Base-by-base conservation (phyloP, 1,284 basidiomycete genomes). In the Cryptococcus sp. region DNA sequence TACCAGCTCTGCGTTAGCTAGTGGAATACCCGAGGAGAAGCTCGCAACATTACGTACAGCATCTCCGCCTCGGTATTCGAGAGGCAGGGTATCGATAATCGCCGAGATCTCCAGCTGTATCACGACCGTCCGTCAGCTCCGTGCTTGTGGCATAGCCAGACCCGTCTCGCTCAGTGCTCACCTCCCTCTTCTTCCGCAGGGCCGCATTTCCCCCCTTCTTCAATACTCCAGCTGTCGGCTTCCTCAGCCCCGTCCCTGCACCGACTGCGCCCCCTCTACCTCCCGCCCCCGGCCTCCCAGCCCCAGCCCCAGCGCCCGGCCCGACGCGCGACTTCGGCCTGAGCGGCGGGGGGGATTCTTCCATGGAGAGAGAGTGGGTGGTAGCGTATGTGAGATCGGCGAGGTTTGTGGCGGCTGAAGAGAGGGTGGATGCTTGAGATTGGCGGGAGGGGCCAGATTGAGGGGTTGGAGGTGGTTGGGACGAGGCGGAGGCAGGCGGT, bases 1-100 rank as follows among this genome's bases (percentile, higher is more conserved):
- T 91, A 40, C 55, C 56, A 37, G 24, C 20, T 21, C 8, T 7
- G 9, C 28, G 20, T 52, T 37, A 46, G 7, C 24, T 33, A 54
- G 36, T 21, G 23, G 40, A 28, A 53, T 38, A n/a, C n/a, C n/a
- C 18, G 38, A 44, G 21, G 20, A 23, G 16, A 12, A 37, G 45
- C n/a, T n/a, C 28, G 18, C 11, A 18, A 44, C 53, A 33, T n/a
- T 16, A 73, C 85, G 57, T 67, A 89, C 89, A 3, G 87, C 86
- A 74, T 95, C 90, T 65, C 82, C 87, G 15, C 92, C 91, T 43
- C 92, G 83, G 73, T 92, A 97, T 75, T 96, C 93, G 23, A 96
- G 81, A 0, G 93, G 93, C 37, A 96, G 79, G 56, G 83, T 85
- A 36, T 86, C 83, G 42, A 95, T 83, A 38, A 91, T 82, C 59